Base-by-base conservation (phyloP, 2,329 filamentous ascomycete species). In the Zymoseptoria brevis region DNA sequence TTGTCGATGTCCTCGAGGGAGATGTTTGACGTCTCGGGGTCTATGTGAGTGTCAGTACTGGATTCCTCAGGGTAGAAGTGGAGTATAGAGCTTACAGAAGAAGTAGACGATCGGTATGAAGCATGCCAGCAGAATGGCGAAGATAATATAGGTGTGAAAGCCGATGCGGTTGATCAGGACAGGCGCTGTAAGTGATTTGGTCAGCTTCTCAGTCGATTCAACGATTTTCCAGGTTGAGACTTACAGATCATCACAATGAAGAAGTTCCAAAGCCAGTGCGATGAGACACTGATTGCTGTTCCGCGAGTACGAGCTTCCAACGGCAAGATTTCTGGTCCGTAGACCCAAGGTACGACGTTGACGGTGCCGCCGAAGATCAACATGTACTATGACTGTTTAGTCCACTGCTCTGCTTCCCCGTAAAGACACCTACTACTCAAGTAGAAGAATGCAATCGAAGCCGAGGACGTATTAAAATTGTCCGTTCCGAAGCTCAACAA, bases 181-280 rank as follows among this genome's bases (percentile, higher is more conserved):
- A 2, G 75, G 75, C 52, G 51, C 51, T 53, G 24, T 9, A 5
- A 9, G 9, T n/a, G 9, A 30, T 16, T 51, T 21, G 22, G 8
- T 53, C 22, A 29, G 77, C 78, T 58, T 75, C 73, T 41, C 54
- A 35, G 49, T 54, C 26, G 8, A 29, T 29, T 8, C 1, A 29
- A 29, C 7, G 26, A 29, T 8, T 29, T 29, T 29, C 26, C 26
- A 29, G 26, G 26, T 8, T 29, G 26, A 8, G 22, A 53, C 51
- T 29, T 26, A 51, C 52, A 19, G n/a, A 81, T 76, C 76, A 80
- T 78, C 7, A 80, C 77, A 54, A 76, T 73, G 64, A 78, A 74
- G 64, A 79, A 79, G 64, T 78, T 78, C 71, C 74, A 76, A 8
- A 78, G 69, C 78, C 77, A 80, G 58, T 80, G 79, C 2, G 74